Evolutionary conservation across 352 stramenopile species (phyloP), one percentile per base, ranked within the genome.

Genomic region (Lagenidium giganteum): DNA sequence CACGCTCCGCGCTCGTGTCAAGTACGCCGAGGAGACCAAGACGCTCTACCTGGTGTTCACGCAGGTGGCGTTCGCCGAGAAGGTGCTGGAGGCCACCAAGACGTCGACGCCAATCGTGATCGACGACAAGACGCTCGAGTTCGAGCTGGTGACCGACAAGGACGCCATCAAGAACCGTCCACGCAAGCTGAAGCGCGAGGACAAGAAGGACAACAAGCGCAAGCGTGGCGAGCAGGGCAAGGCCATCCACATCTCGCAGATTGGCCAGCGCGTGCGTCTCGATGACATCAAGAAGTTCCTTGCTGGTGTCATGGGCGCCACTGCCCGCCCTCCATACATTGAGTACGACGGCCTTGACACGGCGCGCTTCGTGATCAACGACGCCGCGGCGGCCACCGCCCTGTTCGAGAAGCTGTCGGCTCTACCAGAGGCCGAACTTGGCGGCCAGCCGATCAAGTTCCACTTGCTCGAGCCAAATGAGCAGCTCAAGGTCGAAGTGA

Each of bases 201-300:
- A 79, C 40, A 68, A 83, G 49, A 67, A 64, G 29, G 64, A 77
- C 59, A 77, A 66, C 54, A 90, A 90, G 66, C 78, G 78, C 49
- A 87, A 87, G 62, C 70, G 73, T 22, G 70, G 81, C 16, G 53
- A 36, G 12, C 64, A 87, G 18, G 72, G 73, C 47, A 91, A 94
- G 64, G 60, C 64, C 22, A 83, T 90, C 44, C 67, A 86, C 60
- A 87, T 94, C 47, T 86, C 80, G 16, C 84, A 88, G 63, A 84
- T 93, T 33, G 77, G 72, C 24, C 66, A 49, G 30, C 68, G 69
- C 26, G 79, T 87, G 29, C 75, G 73, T 31, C 57, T 92, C 31
- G 69, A 85, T 48, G 81, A 93, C 47, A 87, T 92, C 40, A 93
- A 94, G 71, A 76, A 91, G 54, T 57, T 91, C 3, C 47, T 95